A percentile compares a stretch with the other conserved stretches of the same genome.
phyloP scores from a whole-genome alignment of 2,329 filamentous ascomycete genomes.

The Blumeria graminis region DNA sequence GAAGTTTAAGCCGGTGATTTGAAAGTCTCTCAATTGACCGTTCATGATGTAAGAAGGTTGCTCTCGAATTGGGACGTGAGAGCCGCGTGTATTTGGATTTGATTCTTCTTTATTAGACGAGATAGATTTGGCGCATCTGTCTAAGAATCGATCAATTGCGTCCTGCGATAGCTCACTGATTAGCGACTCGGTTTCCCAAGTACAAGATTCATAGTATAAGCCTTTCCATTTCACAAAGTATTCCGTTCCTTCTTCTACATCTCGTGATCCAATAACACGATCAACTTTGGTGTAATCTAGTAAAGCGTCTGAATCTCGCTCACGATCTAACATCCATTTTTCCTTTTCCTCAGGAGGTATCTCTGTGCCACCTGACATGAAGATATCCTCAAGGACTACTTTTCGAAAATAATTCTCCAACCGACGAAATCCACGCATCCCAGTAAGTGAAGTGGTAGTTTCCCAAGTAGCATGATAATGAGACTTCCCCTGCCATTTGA shows the following conservation, averaged over 20 bases:
- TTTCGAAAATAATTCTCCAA: slow-evolving; percentile 91
- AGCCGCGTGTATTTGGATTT: slow-evolving; percentile 47
- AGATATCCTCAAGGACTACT: slow-evolving; percentile 54
- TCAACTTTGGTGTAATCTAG: slow-evolving; percentile 84
- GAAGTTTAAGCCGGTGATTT: slow-evolving; percentile 85
- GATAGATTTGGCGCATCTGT: slow-evolving; percentile 60
- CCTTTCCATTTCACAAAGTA: slow-evolving; percentile 97
- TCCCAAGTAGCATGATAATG: slow-evolving; percentile 96
- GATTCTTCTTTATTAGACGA: slow-evolving; percentile 57
- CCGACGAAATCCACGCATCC: slow-evolving; percentile 65
- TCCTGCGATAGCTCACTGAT: slow-evolving; percentile 60
- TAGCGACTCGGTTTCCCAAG: slow-evolving; percentile 64
- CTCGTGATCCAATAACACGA: slow-evolving; percentile 63
- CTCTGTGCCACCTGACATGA: slow-evolving; percentile 48
- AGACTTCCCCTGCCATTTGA: slow-evolving; percentile 94
- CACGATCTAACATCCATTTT: slow-evolving; percentile 85
- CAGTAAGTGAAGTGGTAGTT: slow-evolving; percentile 44
- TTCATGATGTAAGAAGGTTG: slow-evolving; percentile 70
- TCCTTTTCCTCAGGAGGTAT: slow-evolving; percentile 68
- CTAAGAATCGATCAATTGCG: slow-evolving; percentile 77
- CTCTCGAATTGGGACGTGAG: slow-evolving; percentile 45
- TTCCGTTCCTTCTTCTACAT: slow-evolving; percentile 58
- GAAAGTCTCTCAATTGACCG: slow-evolving; percentile 76
- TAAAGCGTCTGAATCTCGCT: slow-evolving; percentile 69
- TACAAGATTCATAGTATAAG: slow-evolving; percentile 78